Evolutionary conservation across 2,329 filamentous ascomycete species (phyloP), one percentile per base, ranked within the genome.

Genomic region (Hortaea werneckii): DNA sequence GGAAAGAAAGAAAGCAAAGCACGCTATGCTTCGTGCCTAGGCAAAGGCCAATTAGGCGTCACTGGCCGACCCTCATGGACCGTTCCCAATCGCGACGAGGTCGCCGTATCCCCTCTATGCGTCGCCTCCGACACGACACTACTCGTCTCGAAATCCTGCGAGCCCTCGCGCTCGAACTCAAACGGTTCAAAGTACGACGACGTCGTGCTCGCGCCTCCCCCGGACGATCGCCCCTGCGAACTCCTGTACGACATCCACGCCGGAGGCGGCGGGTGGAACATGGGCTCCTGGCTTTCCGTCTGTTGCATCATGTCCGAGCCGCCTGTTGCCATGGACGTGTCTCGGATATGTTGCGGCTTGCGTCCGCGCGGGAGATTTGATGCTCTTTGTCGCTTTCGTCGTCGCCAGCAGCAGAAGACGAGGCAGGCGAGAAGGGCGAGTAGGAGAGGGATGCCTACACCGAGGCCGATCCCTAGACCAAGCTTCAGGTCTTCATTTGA

Each of bases 371-470:
- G 40, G 13, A 46, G 40, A 10, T 35, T 27, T 37, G 30, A 20
- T 34, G 42, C 27, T 45, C 32, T 26, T 27, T 30, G 37, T n/a
- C 41, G 34, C 8, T 34, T 38, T 5, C 47, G 41, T 6, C 50
- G 50, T 13, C 50, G 50, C 7, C 44, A 20, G 13, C 40, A 34
- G 27, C 40, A 40, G 44, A 49, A 43, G 5, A 32, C 37, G n/a
- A 45, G 35, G 20, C 44, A 26, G 4, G 10, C 47, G 11, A 48
- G 7, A 10, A 47, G 11, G 9, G 37, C 40, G 20, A 50, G 37
- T 3, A 50, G 42, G 5, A 45, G 9, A 4, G 48, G 50, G 11
- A 52, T 48, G 30, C 48, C 50, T 4, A 50, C 30, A 7, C 50
- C 50, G 10, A 52, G 40, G 20, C 50, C 50, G 3, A 50, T 27